Evolutionary conservation across 768 basidiomycete genomes (phyloP).

Genomic region (Mycena pura): DNA sequence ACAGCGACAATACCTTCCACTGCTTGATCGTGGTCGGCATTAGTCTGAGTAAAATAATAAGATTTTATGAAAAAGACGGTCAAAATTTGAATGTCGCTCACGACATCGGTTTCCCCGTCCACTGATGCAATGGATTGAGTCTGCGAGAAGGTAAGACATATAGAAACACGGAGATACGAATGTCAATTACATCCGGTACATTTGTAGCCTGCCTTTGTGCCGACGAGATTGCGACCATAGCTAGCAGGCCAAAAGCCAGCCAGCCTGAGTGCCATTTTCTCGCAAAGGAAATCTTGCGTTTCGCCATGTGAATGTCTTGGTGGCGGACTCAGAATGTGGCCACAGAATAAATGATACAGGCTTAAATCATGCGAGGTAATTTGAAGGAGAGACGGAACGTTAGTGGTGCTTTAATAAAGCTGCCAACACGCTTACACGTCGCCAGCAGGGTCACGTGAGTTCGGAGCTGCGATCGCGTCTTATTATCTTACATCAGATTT

Average conservation of each 20-base stretch:
- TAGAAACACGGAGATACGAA: background rate
- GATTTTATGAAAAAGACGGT: background rate
- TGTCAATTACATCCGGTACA: slow-evolving; percentile 36
- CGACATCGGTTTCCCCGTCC: slow-evolving; percentile 16
- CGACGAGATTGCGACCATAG: slow-evolving; percentile 52
- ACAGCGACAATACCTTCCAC: slow-evolving; percentile 54
- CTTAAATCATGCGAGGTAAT: slow-evolving; percentile 12
- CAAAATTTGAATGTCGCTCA: slow-evolving; percentile 1
- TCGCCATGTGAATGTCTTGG: slow-evolving; percentile 9
- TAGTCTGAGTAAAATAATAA: slow-evolving; percentile 30
- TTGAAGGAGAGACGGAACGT: background rate
- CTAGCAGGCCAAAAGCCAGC: slow-evolving; percentile 67
- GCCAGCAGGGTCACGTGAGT: background rate
- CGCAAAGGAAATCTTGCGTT: slow-evolving; percentile 27
- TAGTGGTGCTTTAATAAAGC: background rate
- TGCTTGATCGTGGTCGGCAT: slow-evolving; percentile 49
- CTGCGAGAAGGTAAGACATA: background rate
- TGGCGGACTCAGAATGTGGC: background rate
- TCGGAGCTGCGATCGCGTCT: background rate
- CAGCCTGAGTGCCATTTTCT: slow-evolving; percentile 62
- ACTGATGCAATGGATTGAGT: slow-evolving; percentile 9
- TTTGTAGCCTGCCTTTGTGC: slow-evolving; percentile 44
- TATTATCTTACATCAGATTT: no score
- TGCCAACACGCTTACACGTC: slow-evolving; percentile 13
- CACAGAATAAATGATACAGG: slow-evolving; percentile 6